Evolutionary conservation across 768 basidiomycete species (phyloP).

Genomic region (Lactarius hengduanensis): DNA sequence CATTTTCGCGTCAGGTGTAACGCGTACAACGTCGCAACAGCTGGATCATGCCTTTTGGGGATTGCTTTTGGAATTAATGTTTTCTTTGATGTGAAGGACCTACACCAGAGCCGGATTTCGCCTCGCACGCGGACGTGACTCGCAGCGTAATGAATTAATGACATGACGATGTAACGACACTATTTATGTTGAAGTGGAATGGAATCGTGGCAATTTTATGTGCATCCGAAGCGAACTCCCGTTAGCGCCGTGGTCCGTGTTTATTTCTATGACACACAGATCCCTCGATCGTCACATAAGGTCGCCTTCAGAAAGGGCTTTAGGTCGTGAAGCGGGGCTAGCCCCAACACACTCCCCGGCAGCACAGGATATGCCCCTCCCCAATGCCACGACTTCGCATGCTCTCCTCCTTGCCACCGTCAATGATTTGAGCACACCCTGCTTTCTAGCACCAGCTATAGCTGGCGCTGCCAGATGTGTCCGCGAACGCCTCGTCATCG

Average conservation of each 20-base stretch:
- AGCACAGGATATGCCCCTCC: constrained; percentile 26
- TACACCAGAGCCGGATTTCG: constrained; percentile 56
- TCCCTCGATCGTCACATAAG: constrained; percentile 23
- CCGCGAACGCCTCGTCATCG: constrained; percentile 52
- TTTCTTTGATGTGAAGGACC: constrained; percentile 67
- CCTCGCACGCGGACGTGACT: constrained; percentile 55
- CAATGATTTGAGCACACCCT: constrained; percentile 49
- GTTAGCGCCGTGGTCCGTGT: neutral
- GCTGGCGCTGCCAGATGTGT: constrained; percentile 48
- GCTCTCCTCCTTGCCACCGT: constrained; percentile 55
- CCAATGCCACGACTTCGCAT: constrained; percentile 28
- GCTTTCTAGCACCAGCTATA: constrained; percentile 56
- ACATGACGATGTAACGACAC: constrained; percentile 1
- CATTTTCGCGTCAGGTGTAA: constrained; percentile 52
- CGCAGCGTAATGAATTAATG: constrained; percentile 1
- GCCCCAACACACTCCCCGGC: constrained; percentile 2
- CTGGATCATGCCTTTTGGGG: constrained; percentile 57
- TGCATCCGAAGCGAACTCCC: neutral
- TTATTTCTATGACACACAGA: constrained; percentile 21
- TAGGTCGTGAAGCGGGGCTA: neutral
- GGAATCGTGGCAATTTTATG: neutral
- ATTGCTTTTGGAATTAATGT: constrained; percentile 54
- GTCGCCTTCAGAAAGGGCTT: neutral
- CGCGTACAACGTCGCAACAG: constrained; percentile 66
- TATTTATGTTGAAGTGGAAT: neutral